A percentile compares a stretch with the other conserved stretches of the same genome.
Evolutionary conservation across 2,329 filamentous ascomycete genomes (phyloP).

Genomic region (Trichoderma cornu-damae): DNA sequence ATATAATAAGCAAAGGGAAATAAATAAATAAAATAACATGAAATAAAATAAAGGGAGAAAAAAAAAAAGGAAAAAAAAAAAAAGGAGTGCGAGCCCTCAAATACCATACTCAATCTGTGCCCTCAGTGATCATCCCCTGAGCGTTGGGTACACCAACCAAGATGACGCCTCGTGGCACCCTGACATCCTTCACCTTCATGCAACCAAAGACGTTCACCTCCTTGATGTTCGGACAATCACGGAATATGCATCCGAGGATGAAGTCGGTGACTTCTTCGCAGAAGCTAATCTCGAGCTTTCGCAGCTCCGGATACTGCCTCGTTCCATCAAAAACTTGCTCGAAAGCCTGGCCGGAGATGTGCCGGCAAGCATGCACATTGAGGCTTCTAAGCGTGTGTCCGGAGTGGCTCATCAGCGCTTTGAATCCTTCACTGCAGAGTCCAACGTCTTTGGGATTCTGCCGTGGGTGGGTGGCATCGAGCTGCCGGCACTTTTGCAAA

Average conservation of each 20-base stretch:
- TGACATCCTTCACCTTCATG: conserved; percentile 54
- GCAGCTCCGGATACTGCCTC: conserved; percentile 61
- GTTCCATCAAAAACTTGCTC: conserved; percentile 63
- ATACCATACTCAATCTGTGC: conserved; percentile 25
- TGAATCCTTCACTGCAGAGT: conserved; percentile 69
- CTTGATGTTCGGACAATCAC: conserved; percentile 55
- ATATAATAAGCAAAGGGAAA: too few species aligned
- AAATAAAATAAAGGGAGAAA: too few species aligned
- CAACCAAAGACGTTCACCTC: conserved; percentile 61
- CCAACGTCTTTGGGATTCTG: conserved; percentile 63
- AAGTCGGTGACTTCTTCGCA: conserved; percentile 62
- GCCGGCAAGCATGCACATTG: conserved; percentile 78
- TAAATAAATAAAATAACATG: too few species aligned
- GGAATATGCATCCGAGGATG: conserved; percentile 59
- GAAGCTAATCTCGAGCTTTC: conserved; percentile 72
- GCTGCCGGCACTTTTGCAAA: conserved; percentile 68
- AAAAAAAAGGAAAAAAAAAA: neutral
- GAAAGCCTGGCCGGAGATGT: conserved; percentile 69
- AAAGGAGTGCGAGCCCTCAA: neutral
- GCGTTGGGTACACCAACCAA: conserved; percentile 56
- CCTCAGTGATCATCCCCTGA: conserved; percentile 56
- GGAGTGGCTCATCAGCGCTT: conserved; percentile 79
- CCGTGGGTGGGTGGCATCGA: conserved; percentile 66
- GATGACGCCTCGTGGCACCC: conserved; percentile 51
- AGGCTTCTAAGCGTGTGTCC: conserved; percentile 59